Base-by-base conservation (phyloP, 2,329 filamentous ascomycete species). In the Xylaria sp. region DNA sequence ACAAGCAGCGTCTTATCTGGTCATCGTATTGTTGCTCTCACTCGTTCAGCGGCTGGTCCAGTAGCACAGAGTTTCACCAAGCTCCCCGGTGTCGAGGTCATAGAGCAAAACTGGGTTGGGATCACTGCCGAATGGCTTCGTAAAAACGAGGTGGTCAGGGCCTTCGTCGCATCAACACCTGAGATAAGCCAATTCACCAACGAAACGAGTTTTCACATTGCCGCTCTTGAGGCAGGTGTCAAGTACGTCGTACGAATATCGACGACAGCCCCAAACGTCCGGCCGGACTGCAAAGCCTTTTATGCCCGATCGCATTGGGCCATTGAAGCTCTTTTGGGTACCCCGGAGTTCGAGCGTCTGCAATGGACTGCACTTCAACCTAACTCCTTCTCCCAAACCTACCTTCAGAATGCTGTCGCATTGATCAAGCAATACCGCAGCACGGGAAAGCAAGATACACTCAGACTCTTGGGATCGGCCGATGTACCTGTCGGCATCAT, bases 301-400 rank as follows among this genome's bases (percentile, higher is more conserved):
- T 63, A 69, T 26, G 4, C 67, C 31, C 63, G 67, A 6, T 31
- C 53, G 11, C 67, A 69, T 23, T 69, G 67, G 67, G 67, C 67
- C 0, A 23, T 69, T 4, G 67, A 69, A 46, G 20, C 42, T 11
- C 63, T 69, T 23, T 26, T 69, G 40, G 28, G 46, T n/a, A 59
- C 59, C 11, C 67, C 67, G 0, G 67, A 66, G 40, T 69, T 69
- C 40, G 63, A 54, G 28, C 20, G 33, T 7, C 38, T 69, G 6
- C 63, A 66, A 51, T 69, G 67, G 67, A 69, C 67, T 28, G 66
- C 67, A 13, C 63, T 69, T 26, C 67, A 69, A 23, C 59, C 67
- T 0, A 66, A 59, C 48, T 4, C 46, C 23, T 69, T 69, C 63
- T 9, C 59, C 6, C 28, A 28, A 15, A 1, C 38, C 2, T 59